Evolutionary conservation across 306 rosid genomes (phyloP), one percentile per base, ranked within the genome.

Genomic region (Datisca glomerata): DNA sequence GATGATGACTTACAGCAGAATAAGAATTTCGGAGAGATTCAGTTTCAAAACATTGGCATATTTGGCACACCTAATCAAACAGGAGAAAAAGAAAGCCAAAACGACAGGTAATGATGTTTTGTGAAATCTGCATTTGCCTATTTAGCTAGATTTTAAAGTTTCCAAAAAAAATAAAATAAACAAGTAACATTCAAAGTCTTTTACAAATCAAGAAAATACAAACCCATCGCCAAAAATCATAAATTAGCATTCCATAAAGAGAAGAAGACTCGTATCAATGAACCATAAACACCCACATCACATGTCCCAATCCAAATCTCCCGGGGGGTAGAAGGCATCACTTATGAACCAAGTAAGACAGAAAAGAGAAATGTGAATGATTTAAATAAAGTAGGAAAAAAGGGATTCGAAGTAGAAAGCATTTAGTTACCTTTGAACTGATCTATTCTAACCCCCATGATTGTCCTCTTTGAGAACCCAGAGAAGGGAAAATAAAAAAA

Each of bases 301-400:
- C 46, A 68, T 31, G n/a, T n/a, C n/a, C n/a, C 12, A 45, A 25
- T 24, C 49, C 47, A 69, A 62, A 63, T 47, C 64, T 31, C 54
- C 49, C 44, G 47, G 40, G 42, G 29, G 50, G 49, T 17, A 24
- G 50, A 64, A 69, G 73, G 94, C 69, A 83, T 83, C 97, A 67
- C 97, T 79, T 83, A 67, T 57, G 57, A 69, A 67, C 71, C 79
- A 87, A 76, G 94, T 39, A 82, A 87, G 69, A 67, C 64, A 81
- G 65, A 15, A 61, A 75, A 70, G 69, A 40, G 55, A 55, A 67
- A 67, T 40, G 63, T 40, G 53, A 63, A 60, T 16, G 38, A 57
- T 20, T 50, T 53, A 49, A 55, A 32, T n/a, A 68, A 59, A 56
- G 18, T 16, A 24, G n/a, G 25, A 38, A 33, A 23, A 38, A 69